phyloP scores from a whole-genome alignment of 306 rosid species.

The Rosa chinensis region DNA sequence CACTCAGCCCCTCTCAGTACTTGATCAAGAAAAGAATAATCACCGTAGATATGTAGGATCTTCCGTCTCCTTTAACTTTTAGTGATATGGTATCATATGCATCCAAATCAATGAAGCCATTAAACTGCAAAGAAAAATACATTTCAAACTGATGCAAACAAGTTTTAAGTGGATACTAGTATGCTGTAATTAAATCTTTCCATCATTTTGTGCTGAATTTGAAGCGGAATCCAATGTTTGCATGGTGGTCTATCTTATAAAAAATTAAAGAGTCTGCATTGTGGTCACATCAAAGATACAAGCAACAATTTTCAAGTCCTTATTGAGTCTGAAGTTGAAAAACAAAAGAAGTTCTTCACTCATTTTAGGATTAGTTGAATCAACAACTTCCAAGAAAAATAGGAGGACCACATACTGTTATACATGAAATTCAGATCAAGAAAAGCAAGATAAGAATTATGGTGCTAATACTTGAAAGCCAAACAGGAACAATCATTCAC shows the following conservation, averaged over 20 bases:
- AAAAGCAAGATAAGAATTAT: not conserved
- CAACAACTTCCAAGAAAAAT: not conserved
- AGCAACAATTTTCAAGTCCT: not conserved
- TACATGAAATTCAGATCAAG: not conserved
- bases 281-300: not conserved
- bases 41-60: conserved; percentile 92
- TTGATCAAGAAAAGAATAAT: conserved; percentile 27
- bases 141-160: not conserved
- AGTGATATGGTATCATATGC: conserved; percentile 79
- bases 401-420: not conserved
- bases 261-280: not conserved
- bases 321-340: not conserved
- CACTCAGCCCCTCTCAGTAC: conserved; percentile 5
- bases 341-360: not conserved
- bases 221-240: not conserved
- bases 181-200: not conserved
- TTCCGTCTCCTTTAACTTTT: conserved; percentile 85
- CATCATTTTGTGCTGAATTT: not conserved
- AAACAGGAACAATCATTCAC: not conserved
- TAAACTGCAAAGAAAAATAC: conserved; percentile 45
- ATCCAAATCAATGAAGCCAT: conserved; percentile 88
- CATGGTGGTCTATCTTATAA: not conserved
- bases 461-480: conserved; percentile 1
- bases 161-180: not conserved
- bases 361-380: not conserved